A percentile compares a stretch with the other conserved stretches of the same genome.
These are phyloP conservation scores for Speleostelium caveatum DNA, from an alignment of 78 protist species.

Conservation along the genomic window DNA sequence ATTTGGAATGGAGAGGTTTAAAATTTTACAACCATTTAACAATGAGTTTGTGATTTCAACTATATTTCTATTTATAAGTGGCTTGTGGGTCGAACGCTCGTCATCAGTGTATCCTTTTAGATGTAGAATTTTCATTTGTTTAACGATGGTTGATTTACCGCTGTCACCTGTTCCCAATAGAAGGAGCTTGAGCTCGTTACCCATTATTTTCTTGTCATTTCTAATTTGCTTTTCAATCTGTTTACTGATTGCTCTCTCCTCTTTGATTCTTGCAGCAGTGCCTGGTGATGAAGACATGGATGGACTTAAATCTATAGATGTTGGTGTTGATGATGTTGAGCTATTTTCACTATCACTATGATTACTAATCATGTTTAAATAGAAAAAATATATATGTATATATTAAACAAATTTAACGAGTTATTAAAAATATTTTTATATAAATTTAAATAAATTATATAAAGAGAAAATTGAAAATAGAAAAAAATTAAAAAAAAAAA, in stretches of 20 bases:
- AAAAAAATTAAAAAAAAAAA: no score
- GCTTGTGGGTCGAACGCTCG: constrained; percentile 57
- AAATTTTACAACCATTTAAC: constrained; percentile 29
- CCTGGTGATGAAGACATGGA: constrained; percentile 26
- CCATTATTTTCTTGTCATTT: constrained; percentile 27
- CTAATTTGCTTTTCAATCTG: constrained; percentile 60
- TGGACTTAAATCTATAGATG: neutral
- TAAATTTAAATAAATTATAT: no score
- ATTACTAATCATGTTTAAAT: neutral
- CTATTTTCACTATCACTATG: neutral
- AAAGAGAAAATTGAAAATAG: neutral
- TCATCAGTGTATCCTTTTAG: constrained; percentile 82
- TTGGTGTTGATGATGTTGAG: constrained; percentile 22
- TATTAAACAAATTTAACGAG: neutral
- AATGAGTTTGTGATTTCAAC: constrained; percentile 63
- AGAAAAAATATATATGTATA: neutral
- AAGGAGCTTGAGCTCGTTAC: constrained; percentile 51
- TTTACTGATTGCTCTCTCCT: constrained; percentile 27
- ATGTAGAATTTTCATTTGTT: constrained; percentile 91
- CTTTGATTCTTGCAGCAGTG: constrained; percentile 8
- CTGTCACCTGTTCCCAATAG: constrained; percentile 88
- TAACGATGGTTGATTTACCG: constrained; percentile 90
- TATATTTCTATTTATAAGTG: constrained; percentile 68
- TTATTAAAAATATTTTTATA: no score
- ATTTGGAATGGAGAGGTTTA: constrained; percentile 33